A percentile compares a stretch with the other conserved stretches of the same genome.
Conservation (phyloP, 2,329 filamentous ascomycete species). For the Hypomyces rosellus region DNA sequence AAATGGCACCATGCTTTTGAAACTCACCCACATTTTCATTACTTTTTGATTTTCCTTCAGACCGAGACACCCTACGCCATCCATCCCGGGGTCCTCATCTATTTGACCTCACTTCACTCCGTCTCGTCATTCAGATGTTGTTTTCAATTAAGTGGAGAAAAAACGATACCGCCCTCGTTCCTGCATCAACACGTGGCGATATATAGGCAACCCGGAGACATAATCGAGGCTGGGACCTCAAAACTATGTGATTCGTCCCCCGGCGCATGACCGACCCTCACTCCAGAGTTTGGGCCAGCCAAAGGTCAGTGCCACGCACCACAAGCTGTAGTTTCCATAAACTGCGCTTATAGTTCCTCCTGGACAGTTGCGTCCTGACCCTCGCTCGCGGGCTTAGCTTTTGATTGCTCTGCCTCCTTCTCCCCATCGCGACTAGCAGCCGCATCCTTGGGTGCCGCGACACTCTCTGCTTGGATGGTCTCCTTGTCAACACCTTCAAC, state of each 20-base stretch:
- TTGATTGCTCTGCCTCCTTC: constrained; percentile 47
- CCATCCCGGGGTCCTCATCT: constrained; percentile 1
- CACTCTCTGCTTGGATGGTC: constrained; percentile 40
- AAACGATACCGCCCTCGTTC: background rate
- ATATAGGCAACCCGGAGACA: background rate
- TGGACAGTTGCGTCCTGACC: constrained; percentile 49
- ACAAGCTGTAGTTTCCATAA: background rate
- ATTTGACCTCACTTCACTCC: background rate
- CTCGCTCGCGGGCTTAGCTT: constrained; percentile 58
- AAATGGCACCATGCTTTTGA: constrained; percentile 5
- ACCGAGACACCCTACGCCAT: background rate
- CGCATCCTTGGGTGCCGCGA: constrained; percentile 34
- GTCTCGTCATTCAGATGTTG: background rate
- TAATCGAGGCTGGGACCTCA: background rate
- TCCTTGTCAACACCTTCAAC: constrained; percentile 55
- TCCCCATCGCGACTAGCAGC: constrained; percentile 52
- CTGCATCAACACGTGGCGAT: background rate
- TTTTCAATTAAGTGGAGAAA: background rate
- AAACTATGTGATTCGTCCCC: background rate
- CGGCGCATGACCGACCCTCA: background rate
- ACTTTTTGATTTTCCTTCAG: constrained; percentile 1
- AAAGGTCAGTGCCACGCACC: background rate
- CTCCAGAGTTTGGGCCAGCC: background rate
- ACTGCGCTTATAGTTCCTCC: constrained; percentile 29
- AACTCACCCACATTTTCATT: constrained; percentile 3